A percentile compares a stretch with the other conserved stretches of the same genome.
These are phyloP conservation scores for Tricladium varicosporioides DNA, from an alignment of 2,329 filamentous ascomycete genomes.

Conservation along the genomic window DNA sequence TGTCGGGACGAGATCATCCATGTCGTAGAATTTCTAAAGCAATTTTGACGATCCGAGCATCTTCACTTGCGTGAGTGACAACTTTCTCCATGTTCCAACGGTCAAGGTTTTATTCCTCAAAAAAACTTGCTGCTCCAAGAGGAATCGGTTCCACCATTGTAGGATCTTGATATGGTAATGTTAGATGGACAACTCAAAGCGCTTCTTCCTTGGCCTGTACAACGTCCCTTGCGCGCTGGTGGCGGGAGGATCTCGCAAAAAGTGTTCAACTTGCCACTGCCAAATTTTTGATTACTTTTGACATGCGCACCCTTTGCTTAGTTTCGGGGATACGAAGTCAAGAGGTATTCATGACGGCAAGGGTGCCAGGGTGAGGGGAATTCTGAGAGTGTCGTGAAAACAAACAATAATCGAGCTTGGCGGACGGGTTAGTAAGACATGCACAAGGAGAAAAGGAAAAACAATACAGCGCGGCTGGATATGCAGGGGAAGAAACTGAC, in stretches of 20 bases:
- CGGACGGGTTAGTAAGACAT: background rate
- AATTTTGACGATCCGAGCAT: too few relatives aligned
- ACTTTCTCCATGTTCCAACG: too few relatives aligned
- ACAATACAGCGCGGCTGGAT: background rate
- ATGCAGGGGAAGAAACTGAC: background rate
- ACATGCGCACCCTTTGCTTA: background rate
- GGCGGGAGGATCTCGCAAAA: background rate
- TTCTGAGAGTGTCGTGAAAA: background rate
- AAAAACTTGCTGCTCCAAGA: background rate
- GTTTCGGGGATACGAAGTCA: background rate
- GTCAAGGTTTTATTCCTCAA: too few relatives aligned
- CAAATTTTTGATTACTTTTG: background rate
- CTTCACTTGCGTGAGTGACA: too few relatives aligned
- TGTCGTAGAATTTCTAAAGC: too few relatives aligned
- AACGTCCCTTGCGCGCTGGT: background rate
- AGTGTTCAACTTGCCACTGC: background rate
- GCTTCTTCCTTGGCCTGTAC: background rate
- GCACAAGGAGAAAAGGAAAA: background rate
- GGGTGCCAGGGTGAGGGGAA: background rate
- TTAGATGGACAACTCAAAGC: background rate
- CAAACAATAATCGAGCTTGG: background rate
- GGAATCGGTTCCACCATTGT: background rate
- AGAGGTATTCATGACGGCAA: background rate
- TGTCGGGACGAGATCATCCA: too few relatives aligned
- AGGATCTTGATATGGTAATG: background rate